Base-by-base conservation (phyloP, 75 land plant genomes). In the Picea glauca region DNA sequence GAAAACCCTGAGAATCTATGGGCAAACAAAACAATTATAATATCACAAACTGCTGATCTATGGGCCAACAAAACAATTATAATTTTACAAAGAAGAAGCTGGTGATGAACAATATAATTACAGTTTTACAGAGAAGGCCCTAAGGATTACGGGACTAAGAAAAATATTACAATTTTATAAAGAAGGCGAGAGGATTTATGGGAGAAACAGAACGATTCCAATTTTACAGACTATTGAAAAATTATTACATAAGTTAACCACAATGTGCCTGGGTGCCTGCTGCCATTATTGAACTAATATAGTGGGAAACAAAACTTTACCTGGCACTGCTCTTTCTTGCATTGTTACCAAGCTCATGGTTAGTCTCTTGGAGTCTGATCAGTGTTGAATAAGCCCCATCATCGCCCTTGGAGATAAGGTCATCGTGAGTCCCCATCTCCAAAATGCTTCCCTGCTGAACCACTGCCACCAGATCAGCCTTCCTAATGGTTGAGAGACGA, bases 311-410 rank as follows among this genome's bases (percentile, higher is more conserved):
- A 32, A 58, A 46, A 38, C 43, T 2, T n/a, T 81, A 88, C 90
- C 93, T 89, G 60, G 91, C 93, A 68, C 93, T 91, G 83, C 91
- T 89, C 82, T 90, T 90, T 74, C 95, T 77, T n/a, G 92, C 85
- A 80, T 88, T 90, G 60, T 58, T 87, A 13, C 83, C 78, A 15
- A 86, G 92, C 3, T 87, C 78, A 70, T 91, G 91, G 67, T 86
- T 85, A 30, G 79, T 80, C 84, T 92, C 94, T 67, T 93, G 96
- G 84, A 93, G 84, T 14, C 89, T 74, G 63, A 93, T 92, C 60
- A 93, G 90, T 72, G 87, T 80, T 9, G 90, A 90, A 81, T 93
- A 93, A 20, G 85, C 78, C 35, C 94, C 87, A 46, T 81, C 84
- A 20, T 92, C 94, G 20, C 94, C 94, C 78, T 84, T 87, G 31